Evolutionary conservation across 805 yeast species (phyloP).

Genomic region (Blastobotrys terrestris): DNA sequence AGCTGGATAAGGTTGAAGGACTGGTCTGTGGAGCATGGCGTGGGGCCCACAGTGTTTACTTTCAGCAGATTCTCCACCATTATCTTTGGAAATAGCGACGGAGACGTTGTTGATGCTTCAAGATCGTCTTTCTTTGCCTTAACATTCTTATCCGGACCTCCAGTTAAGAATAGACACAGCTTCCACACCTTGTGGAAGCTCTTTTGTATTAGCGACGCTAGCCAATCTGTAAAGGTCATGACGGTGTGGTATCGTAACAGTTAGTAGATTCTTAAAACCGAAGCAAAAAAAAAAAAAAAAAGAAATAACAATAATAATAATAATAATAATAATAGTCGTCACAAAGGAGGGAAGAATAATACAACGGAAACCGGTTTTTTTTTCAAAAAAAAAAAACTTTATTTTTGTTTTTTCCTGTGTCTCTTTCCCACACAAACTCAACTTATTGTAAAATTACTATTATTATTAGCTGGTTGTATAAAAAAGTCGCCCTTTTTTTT

Average conservation of each 20-base stretch:
- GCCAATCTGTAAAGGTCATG: neutral
- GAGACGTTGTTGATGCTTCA: neutral
- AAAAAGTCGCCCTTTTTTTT: too few species aligned
- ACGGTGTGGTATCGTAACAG: neutral
- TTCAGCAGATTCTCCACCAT: conserved; percentile 1
- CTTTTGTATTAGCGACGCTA: neutral
- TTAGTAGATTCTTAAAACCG: neutral
- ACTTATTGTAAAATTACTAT: too few species aligned
- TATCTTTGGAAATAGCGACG: conserved; percentile 4
- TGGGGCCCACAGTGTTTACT: conserved; percentile 13
- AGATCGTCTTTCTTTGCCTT: neutral
- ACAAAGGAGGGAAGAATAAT: too few species aligned
- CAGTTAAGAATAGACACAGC: neutral
- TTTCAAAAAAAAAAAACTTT: too few species aligned
- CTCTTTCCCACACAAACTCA: too few species aligned
- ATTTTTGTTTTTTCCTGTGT: too few species aligned
- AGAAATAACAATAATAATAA: too few species aligned
- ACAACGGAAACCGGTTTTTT: too few species aligned
- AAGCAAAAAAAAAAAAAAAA: too few species aligned
- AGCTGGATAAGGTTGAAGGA: conserved; percentile 17
- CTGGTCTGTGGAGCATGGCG: conserved; percentile 21
- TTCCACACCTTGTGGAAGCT: neutral
- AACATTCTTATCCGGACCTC: neutral
- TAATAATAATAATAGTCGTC: too few species aligned
- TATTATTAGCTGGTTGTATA: too few species aligned